Base-by-base conservation (phyloP, 306 rosid species). In the Prunus mume region DNA sequence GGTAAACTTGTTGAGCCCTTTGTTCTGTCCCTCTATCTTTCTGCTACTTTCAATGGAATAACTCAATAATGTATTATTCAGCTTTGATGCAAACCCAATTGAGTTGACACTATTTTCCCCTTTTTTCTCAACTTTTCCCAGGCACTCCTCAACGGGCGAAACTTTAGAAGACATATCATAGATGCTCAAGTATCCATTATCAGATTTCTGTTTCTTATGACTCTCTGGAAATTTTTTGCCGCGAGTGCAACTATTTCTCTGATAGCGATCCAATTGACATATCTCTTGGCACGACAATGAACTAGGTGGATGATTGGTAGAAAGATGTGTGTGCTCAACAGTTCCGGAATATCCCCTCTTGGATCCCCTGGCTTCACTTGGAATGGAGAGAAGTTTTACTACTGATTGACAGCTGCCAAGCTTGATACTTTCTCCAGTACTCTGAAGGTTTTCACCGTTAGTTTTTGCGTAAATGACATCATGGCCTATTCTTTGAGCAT, bases 151-250 rank as follows among this genome's bases (percentile, higher is more conserved):
- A 25, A 80, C 64, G 45, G 76, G 75, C 65, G n/a, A 75, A 68
- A 75, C 62, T 24, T 71, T 19, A 73, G 79, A 72, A 65, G 85
- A 71, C 72, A 63, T 82, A 49, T 76, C 74, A 45, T 18, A n/a
- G 70, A 79, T 68, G 58, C 86, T 82, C 85, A 80, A 62, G 71
- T 46, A 47, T 68, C 60, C 81, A 65, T 80, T 72, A 74, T 83
- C 80, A 72, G 79, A 67, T 84, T 77, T 90, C 80, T 71, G 81
- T 81, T 78, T 91, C 76, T 86, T 90, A 54, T 27, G 79, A 27
- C 78, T 71, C 83, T 78, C 76, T 54, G 68, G 68, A 76, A 75
- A 64, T 12, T 69, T 80, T 57, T 34, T 34, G 83, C 69, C 68
- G 60, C 64, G 70, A 82, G 61, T 63, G 65, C 76, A 74, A 61